Base-by-base conservation (phyloP, 257 asterid species). In the Fraxinus quadrangulata region DNA sequence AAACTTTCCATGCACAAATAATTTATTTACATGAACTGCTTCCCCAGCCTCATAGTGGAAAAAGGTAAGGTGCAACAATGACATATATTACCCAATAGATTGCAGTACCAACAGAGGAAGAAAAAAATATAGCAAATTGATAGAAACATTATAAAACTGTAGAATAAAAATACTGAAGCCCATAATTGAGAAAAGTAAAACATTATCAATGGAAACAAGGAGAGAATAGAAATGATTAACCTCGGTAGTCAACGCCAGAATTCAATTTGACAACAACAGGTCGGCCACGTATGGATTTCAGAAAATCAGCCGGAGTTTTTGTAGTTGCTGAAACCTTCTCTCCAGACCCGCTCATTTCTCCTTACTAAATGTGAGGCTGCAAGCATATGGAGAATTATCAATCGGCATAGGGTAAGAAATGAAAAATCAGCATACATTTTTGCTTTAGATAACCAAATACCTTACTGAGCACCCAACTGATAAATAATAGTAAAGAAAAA, bases 221-320 rank as follows among this genome's bases (percentile, higher is more conserved):
- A 12, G 49, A 14, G 21, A 7, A 70, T 33, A 70, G 19, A 47
- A 36, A 28, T 8, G 74, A 84, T 75, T 54, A 6, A 92, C 98
- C 98, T 91, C 97, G 81, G 75, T 94, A 94, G 72, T 94, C 98
- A 74, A 94, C 98, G 24, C 97, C 98, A 12, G 97, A 94, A 81
- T 94, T 94, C 91, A 92, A 80, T 83, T 94, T 94, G 84, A 94
- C 98, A 7, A 94, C 98, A 81, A 94, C 97, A 30, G 98, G 98
- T 71, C 98, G 92, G 3, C 98, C 98, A 40, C 98, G 97, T 14
- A 94, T 94, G 39, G 98, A 92, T 83, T 94, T 94, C 67, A 94
- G 94, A 85, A 94, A 94, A 88, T 94, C 98, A 49, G 97, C 91
- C 2, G 98, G 98, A 39, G 97, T 94, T 83, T 94, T 94, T 2